Evolutionary conservation across 148 eudicot species (phyloP).

Genomic region (Cornus kousa): DNA sequence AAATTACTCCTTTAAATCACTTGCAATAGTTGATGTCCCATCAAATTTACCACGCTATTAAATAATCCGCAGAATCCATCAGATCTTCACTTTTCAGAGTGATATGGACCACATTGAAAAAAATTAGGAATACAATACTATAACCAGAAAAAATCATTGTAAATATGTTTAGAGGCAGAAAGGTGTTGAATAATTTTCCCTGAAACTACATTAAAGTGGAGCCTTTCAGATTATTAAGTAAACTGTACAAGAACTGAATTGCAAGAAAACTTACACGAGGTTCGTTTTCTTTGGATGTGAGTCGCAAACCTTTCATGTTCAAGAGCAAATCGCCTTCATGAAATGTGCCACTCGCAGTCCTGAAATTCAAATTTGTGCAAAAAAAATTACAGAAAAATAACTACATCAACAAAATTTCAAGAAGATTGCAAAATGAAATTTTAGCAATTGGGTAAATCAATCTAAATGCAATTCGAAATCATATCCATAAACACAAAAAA

Average conservation of each 20-base stretch:
- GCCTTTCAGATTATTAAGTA: no score
- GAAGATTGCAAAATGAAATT: no score
- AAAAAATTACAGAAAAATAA: background rate
- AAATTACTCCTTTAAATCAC: background rate
- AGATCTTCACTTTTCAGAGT: background rate
- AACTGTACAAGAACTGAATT: no score
- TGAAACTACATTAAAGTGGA: background rate
- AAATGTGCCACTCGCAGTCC: slow-evolving; percentile 97
- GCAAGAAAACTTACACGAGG: slow-evolving; percentile 42
- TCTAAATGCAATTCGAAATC: background rate
- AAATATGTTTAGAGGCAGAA: no score
- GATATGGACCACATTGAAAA: no score
- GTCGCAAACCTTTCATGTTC: slow-evolving; percentile 77
- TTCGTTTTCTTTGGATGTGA: slow-evolving; percentile 59
- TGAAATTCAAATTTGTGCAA: slow-evolving; percentile 21
- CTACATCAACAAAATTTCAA: background rate
- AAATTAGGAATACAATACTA: no score
- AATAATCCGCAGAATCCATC: background rate
- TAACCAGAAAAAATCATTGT: no score
- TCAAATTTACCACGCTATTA: no score
- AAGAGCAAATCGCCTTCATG: slow-evolving; percentile 87
- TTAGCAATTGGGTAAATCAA: background rate
- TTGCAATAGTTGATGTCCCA: background rate
- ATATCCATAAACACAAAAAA: background rate
- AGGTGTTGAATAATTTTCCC: no score